Evolutionary conservation across 2,329 filamentous ascomycete genomes (phyloP), one percentile per base, ranked within the genome.

Genomic region (Diaporthe longicolla): DNA sequence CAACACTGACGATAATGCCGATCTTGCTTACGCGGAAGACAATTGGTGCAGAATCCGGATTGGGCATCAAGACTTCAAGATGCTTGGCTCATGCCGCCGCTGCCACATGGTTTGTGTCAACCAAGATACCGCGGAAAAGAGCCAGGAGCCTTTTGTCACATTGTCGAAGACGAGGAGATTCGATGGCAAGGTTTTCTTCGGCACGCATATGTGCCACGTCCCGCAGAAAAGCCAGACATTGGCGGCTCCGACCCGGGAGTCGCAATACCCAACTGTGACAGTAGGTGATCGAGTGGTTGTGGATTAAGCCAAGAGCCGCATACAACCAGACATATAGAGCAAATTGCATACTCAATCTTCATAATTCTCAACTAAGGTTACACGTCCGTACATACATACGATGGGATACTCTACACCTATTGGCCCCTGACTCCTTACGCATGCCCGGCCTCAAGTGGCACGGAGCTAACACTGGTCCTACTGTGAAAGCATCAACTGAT

Each of bases 101-200:
- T 99, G 97, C 78, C 95, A 98, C 82, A 98, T 99, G 95, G 93
- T 99, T 13, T 98, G 96, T 81, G 91, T 98, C 59, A 92, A 99
- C 79, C 97, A 98, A 82, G 86, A 91, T 61, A 98, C 93, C 17
- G 95, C 92, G 0, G 88, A 91, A 76, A 93, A 91, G 81, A 91
- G 92, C 76, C 91, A 95, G 76, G 97, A 98, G 82, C 97, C 97
- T 0, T 97, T 97, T 80, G 90, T 93, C 4, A 98, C 95, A 0
- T 84, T 99, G 74, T 93, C 94, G 1, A 98, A 97, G 85, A 97
- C 94, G 15, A 90, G 97, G 77, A 90, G 94, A 73, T 91, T 94
- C 76, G 91, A 94, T 69, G 94, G 95, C 1, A 95, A 95, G 82
- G 93, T 98, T 3, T 93, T 93, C 78, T 99, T 99, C 85, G 97